Conservation (phyloP, 257 asterid genomes). For the Salvia hispanica region DNA sequence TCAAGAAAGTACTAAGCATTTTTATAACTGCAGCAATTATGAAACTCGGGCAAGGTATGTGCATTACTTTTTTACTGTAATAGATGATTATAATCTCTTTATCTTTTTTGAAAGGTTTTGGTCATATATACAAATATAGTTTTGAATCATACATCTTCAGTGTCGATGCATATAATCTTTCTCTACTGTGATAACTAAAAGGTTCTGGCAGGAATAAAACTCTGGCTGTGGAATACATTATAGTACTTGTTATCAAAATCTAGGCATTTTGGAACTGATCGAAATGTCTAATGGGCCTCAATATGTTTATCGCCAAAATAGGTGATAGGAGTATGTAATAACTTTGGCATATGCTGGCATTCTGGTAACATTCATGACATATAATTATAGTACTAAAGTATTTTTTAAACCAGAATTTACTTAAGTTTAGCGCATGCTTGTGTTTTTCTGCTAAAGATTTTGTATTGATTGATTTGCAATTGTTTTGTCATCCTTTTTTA, state of each 20-base stretch:
- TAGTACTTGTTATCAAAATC: neutral
- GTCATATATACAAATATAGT: neutral
- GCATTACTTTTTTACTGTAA: conserved; percentile 18
- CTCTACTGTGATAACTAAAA: conserved; percentile 20
- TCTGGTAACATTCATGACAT: conserved; percentile 5
- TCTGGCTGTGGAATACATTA: neutral
- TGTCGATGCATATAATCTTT: conserved; percentile 15
- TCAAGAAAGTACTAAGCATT: conserved; percentile 90
- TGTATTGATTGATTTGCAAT: neutral
- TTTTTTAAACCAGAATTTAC: conserved; percentile 11
- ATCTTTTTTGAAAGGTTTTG: conserved; percentile 10
- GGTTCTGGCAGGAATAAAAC: conserved; percentile 9
- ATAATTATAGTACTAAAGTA: neutral
- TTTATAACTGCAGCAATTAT: conserved; percentile 93
- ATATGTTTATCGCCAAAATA: conserved; percentile 7
- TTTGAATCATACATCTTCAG: conserved; percentile 6
- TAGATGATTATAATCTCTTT: conserved; percentile 12
- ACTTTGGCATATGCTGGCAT: conserved; percentile 13
- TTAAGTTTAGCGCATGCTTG: conserved; percentile 7
- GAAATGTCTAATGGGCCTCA: conserved; percentile 14
- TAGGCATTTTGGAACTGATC: conserved; percentile 7
- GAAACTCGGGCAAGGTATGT: conserved; percentile 96
- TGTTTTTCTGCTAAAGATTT: conserved; percentile 5
- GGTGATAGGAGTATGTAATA: neutral
- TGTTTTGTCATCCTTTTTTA: conserved; percentile 27